phyloP scores from a whole-genome alignment of 225 moss, liverwort and hornwort species.

The Physcomitrellopsis africana region DNA sequence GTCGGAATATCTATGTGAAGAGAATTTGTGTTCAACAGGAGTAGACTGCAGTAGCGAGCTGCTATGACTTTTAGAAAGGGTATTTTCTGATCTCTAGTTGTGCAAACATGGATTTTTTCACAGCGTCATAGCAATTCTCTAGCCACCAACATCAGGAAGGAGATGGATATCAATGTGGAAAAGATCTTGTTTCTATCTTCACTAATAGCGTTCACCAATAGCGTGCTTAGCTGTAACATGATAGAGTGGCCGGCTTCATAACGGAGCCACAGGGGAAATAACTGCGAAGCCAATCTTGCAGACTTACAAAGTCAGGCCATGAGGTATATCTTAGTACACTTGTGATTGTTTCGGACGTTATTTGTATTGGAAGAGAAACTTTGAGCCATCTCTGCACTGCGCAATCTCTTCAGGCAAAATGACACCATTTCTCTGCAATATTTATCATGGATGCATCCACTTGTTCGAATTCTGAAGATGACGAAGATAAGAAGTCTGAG shows the following conservation, averaged over 20 bases:
- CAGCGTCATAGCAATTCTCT: slow-evolving; percentile 18
- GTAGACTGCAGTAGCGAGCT: no score
- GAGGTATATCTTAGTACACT: no score
- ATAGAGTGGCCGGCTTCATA: slow-evolving; percentile 70
- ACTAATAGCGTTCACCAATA: slow-evolving; percentile 57
- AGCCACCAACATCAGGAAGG: slow-evolving; percentile 35
- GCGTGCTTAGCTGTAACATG: slow-evolving; percentile 62
- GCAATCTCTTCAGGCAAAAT: neutral
- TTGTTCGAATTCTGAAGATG: slow-evolving; percentile 66
- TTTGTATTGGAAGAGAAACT: neutral
- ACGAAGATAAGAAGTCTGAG: slow-evolving; percentile 57
- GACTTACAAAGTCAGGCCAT: slow-evolving; percentile 62
- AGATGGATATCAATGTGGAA: slow-evolving; percentile 67
- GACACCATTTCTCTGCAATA: neutral
- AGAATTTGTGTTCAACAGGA: no score
- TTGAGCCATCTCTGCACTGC: no score
- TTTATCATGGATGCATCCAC: slow-evolving; percentile 42
- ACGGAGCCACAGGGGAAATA: slow-evolving; percentile 71
- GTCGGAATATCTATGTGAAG: no score
- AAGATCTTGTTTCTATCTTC: slow-evolving; percentile 69
- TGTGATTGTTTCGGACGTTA: neutral
- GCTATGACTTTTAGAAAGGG: no score
- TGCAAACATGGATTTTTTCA: no score
- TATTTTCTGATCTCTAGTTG: no score
- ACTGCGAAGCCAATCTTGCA: slow-evolving; percentile 56